phyloP scores from a whole-genome alignment of 2,329 filamentous ascomycete genomes.

The Botrytis fragariae region DNA sequence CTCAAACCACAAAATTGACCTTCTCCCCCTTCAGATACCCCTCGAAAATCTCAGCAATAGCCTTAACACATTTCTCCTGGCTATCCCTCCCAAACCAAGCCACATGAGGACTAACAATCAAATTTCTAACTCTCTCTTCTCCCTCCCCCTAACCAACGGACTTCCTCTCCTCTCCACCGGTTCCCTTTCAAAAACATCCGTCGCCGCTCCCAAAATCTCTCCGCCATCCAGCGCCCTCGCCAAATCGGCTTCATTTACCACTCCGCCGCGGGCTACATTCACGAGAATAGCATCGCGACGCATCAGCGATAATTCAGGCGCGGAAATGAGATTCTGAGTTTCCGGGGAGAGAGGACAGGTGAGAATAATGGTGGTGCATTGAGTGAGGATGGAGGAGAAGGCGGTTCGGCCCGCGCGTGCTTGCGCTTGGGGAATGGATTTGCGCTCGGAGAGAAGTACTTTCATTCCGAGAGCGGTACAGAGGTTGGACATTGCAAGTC shows the following conservation, averaged over 20 bases:
- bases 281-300: background rate
- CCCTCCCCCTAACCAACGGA: background rate
- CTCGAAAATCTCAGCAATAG: background rate
- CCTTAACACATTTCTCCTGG: slow-evolving; percentile 6
- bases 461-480: slow-evolving; percentile 5
- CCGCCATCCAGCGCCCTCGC: background rate
- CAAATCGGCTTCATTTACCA: background rate
- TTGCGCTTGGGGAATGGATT: background rate
- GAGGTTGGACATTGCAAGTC: background rate
- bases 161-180: background rate
- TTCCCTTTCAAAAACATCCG: slow-evolving; percentile 5
- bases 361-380: background rate
- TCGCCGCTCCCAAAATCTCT: slow-evolving; percentile 4
- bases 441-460: background rate
- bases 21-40: background rate
- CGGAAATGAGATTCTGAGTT: background rate
- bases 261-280: background rate
- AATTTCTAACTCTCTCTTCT: background rate
- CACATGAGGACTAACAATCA: slow-evolving; percentile 11
- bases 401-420: background rate
- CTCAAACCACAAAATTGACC: background rate
- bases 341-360: background rate
- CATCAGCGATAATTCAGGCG: background rate
- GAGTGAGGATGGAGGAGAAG: background rate
- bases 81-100: slow-evolving; percentile 13